phyloP scores from a whole-genome alignment of 495 filamentous ascomycete species.

The Penicillium paradoxum region DNA sequence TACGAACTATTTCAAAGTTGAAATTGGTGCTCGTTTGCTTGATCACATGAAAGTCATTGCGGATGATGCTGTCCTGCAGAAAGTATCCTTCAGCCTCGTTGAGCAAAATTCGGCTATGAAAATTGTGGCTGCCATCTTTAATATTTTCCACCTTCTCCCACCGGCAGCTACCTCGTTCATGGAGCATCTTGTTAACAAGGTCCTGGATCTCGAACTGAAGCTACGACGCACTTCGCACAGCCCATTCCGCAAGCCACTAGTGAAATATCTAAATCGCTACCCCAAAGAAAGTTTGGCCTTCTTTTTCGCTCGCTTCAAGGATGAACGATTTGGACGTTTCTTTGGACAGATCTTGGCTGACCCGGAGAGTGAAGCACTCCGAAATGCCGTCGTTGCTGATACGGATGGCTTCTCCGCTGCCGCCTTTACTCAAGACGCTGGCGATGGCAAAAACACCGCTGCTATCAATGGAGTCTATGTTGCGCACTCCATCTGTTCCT shows the following conservation, averaged over 20 bases:
- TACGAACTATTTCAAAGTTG: slow-evolving; percentile 98
- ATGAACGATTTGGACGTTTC: slow-evolving; percentile 87
- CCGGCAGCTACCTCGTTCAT: slow-evolving; percentile 86
- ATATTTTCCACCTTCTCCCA: slow-evolving; percentile 93
- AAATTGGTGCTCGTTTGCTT: slow-evolving; percentile 84
- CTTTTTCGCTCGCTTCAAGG: slow-evolving; percentile 67
- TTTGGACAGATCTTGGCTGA: slow-evolving; percentile 85
- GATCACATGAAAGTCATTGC: slow-evolving; percentile 92
- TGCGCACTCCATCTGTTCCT: slow-evolving; percentile 64
- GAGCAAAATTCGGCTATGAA: slow-evolving; percentile 90
- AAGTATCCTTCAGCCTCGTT: slow-evolving; percentile 87
- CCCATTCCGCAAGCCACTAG: slow-evolving; percentile 86
- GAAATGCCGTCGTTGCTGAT: slow-evolving; percentile 68
- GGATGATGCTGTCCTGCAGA: slow-evolving; percentile 71
- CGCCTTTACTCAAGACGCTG: slow-evolving; percentile 54
- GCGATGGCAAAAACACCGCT: slow-evolving; percentile 62
- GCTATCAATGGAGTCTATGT: slow-evolving; percentile 85
- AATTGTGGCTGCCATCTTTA: slow-evolving; percentile 86
- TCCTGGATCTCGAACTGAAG: slow-evolving; percentile 80
- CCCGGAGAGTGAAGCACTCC: slow-evolving; percentile 65
- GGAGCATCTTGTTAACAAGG: slow-evolving; percentile 78
- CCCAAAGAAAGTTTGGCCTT: slow-evolving; percentile 81
- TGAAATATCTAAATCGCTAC: slow-evolving; percentile 91
- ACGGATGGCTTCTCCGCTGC: slow-evolving; percentile 62
- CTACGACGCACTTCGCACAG: slow-evolving; percentile 87